Percentiles rank a stretch among this genome's conserved stretches.
These are phyloP conservation scores for Athelia psychrophila DNA, from an alignment of 1,284 basidiomycete genomes.

Conservation along the genomic window DNA sequence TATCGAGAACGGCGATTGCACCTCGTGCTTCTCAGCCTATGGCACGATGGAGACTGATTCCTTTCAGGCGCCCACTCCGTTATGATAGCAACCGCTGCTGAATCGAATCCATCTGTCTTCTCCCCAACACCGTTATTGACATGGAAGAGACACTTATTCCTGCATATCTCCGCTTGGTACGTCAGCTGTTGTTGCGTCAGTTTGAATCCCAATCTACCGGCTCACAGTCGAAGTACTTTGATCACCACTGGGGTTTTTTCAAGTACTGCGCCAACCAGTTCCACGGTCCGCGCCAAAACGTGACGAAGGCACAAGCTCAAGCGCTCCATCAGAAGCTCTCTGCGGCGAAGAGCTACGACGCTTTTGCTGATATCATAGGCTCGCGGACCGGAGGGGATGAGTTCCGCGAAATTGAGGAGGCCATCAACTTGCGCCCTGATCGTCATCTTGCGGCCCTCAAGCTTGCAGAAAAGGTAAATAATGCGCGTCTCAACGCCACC, in stretches of 20 bases:
- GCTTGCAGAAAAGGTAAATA: conserved; percentile 7
- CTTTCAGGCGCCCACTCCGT: conserved; percentile 78
- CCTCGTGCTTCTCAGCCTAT: conserved; percentile 38
- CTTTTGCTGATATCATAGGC: conserved; percentile 56
- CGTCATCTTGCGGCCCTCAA: conserved; percentile 1
- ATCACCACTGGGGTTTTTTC: conserved; percentile 83
- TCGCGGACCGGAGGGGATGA: conserved; percentile 62
- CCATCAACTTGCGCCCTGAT: conserved; percentile 45
- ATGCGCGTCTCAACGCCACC: conserved; percentile 29
- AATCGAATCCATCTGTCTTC: conserved; percentile 92
- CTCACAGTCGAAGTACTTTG: conserved; percentile 62
- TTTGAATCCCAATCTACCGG: background rate
- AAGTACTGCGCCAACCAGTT: conserved; percentile 90
- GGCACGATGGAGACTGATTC: conserved; percentile 4
- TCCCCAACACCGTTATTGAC: conserved; percentile 60
- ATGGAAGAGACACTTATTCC: conserved; percentile 74
- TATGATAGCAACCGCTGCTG: conserved; percentile 96
- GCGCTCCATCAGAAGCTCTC: conserved; percentile 52
- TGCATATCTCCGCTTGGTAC: conserved; percentile 72
- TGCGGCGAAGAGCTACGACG: conserved; percentile 66
- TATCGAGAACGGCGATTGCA: conserved; percentile 93
- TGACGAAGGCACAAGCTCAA: conserved; percentile 59
- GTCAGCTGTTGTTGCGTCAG: conserved; percentile 20
- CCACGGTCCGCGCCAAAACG: conserved; percentile 53
- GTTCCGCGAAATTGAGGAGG: conserved; percentile 50